Conservation (phyloP, 2,329 filamentous ascomycete species). For the Lanzia echinophila region DNA sequence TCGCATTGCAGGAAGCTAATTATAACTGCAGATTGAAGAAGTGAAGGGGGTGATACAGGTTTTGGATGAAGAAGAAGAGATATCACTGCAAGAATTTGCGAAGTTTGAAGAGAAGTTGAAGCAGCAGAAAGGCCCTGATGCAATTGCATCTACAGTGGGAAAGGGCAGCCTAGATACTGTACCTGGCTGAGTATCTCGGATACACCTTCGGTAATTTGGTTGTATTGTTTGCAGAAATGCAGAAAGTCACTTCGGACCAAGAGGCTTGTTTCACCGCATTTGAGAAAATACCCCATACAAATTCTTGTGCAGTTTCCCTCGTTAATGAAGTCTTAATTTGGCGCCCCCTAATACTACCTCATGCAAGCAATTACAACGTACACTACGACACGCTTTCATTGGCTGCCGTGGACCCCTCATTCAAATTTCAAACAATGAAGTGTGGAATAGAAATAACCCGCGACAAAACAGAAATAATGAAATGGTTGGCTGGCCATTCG, state of each 20-base stretch:
- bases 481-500: slow-evolving; percentile 1
- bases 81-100: slow-evolving; percentile 80
- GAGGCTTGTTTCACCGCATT: slow-evolving; percentile 19
- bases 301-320: slow-evolving; percentile 9
- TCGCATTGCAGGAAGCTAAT: slow-evolving; percentile 21
- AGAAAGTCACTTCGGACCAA: neutral
- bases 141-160: slow-evolving; percentile 20
- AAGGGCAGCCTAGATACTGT: slow-evolving; percentile 24
- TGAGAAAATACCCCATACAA: slow-evolving; percentile 20
- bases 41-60: slow-evolving; percentile 90
- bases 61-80: slow-evolving; percentile 84
- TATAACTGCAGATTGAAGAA: slow-evolving; percentile 69
- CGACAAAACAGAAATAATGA: neutral
- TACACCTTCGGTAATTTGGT: neutral
- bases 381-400: neutral
- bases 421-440: neutral
- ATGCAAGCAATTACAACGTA: slow-evolving; percentile 4
- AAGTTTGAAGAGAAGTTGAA: slow-evolving; percentile 85
- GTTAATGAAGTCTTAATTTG: neutral
- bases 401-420: neutral
- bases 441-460: neutral
- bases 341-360: neutral
- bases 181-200: slow-evolving; percentile 11
- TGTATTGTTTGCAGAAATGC: slow-evolving; percentile 1
- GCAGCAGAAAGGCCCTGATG: slow-evolving; percentile 41